Base-by-base conservation (phyloP, 495 filamentous ascomycete genomes). In the Diplogelasinospora grovesii region DNA sequence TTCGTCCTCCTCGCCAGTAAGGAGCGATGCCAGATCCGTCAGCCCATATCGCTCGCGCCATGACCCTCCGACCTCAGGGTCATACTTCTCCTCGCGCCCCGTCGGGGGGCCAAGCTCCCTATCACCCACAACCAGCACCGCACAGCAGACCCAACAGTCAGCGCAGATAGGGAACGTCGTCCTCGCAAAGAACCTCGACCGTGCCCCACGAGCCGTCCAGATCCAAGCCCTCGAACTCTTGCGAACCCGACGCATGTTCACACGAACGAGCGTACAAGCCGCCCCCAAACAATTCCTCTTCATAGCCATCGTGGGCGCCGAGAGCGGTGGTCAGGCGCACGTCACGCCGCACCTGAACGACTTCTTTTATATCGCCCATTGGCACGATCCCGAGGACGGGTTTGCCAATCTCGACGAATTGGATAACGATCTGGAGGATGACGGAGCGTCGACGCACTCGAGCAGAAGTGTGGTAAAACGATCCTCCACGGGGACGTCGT, bases 351-450 rank as follows among this genome's bases (percentile, higher is more conserved):
- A 75, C 43, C 56, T 94, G 68, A 86, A 84, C 54, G 89, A 96
- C 40, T 77, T 85, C 48, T 78, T 97, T 44, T 85, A 89, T 53
- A 78, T 98, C 13, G 89, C 87, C 1, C 88, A 96, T 60, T 86
- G 79, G 62, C 89, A 98, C 54, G 71, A 81, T 23, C 67, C 74
- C 3, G 79, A 88, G 11, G 79, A 89, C 56, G 85, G 81, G 0
- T 83, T 84, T 40, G 68, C 74, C 1, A 79, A 90, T 44, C 57
- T 85, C 2, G 83, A 92, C 48, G 78, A 20, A 18, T 8, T 7
- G 20, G 13, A 36, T 13, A 3, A 6, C 21, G 16, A 45, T 13
- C 40, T 45, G 26, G 45, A 44, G 57, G 41, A 60, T 59, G 30
- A 64, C 62, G 33, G 8, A 16, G 45, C 45, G 3, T 62, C 58